Base-by-base conservation (phyloP, 2,329 filamentous ascomycete species). In the Fusarium pininemorale region DNA sequence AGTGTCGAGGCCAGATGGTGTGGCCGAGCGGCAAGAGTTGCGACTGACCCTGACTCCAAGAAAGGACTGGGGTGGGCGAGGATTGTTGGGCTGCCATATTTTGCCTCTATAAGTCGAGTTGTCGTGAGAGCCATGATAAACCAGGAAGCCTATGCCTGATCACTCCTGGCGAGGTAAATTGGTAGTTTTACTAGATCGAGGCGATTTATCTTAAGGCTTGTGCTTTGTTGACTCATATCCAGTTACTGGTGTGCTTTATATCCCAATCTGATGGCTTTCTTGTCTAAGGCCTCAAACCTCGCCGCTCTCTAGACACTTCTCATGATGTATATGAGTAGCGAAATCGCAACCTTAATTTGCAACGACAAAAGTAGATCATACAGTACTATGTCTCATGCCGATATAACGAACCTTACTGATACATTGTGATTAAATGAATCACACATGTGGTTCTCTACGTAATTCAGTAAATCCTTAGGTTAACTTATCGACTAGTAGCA, bases 21-120 rank as follows among this genome's bases (percentile, higher is more conserved):
- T 81, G 61, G 83, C 80, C 50, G 80, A 78, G 75, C 82, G 81
- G 63, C 85, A 87, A 78, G 89, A 94, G 74, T 82, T 96, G 66
- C 88, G 91, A 65, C 83, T 98, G 78, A 91, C 89, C 73, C 84
- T 99, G 73, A 94, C 87, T 54, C 96, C 96, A 60, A 89, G 90
- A 77, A 89, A 90, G 50, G 88, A 95, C 80, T 99, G 96, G 96
- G 96, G 96, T 75, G 96, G 96, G 37, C 88, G 94, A 82, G 96
- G 96, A 18, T 85, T 97, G 81, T 85, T 99, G 78, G 96, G 96
- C 62, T 99, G 96, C 82, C 95, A 98, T 84, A 89, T 98, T 73
- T 84, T 98, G 75, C 94, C 94, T 32, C 76, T 97, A 64, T 97
- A 85, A 61, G 26, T 24, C 20, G 20, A 37, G 41, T 22, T 28